Base-by-base conservation (phyloP, 169 alveolate species). In the Plasmodium adleri region DNA sequence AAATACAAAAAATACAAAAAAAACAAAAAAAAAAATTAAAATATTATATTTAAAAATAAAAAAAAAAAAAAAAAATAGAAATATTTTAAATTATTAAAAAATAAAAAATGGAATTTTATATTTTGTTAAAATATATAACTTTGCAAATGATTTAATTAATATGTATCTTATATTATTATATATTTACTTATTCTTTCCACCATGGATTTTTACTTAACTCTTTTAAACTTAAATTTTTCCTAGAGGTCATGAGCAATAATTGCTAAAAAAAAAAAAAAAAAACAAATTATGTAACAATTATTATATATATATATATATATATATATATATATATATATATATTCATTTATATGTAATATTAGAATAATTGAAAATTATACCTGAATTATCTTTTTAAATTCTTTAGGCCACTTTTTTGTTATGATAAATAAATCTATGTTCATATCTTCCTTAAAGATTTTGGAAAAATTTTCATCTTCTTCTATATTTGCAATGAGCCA, bases 401-500 rank as follows among this genome's bases (percentile, higher is more conserved):
- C 88, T 17, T 52, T 60, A 28, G 88, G 88, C 88, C 88, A 74
- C 32, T 74, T 74, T 64, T 73, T 54, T 12, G 88, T 47, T 52
- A 74, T n/a, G 59, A 60, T 66, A 47, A 74, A 74, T 3, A 43
- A 59, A 60, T 74, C 88, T 39, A 74, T 59, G 15, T 74, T 74
- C 88, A 74, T 74, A 39, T 74, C 88, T 9, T 66, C 17, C 39
- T 74, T 59, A 43, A 74, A 72, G 47, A 74, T 43, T 10, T 74
- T 60, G 13, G 63, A 74, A 17, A 74, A 92, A 85, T 92, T 88
- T 13, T 59, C 67, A 60, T 94, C 96, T 72, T 91, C 95, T 58
- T 72, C 59, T 9, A 92, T 88, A 66, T 94, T 96, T 4, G 96
- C 93, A 64, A 75, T 88, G 10, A 78, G 83, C 96, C 96, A 94